A percentile compares a stretch with the other conserved stretches of the same genome.
phyloP scores from a whole-genome alignment of 2,329 filamentous ascomycete species.

The Sarocladium kiliense region DNA sequence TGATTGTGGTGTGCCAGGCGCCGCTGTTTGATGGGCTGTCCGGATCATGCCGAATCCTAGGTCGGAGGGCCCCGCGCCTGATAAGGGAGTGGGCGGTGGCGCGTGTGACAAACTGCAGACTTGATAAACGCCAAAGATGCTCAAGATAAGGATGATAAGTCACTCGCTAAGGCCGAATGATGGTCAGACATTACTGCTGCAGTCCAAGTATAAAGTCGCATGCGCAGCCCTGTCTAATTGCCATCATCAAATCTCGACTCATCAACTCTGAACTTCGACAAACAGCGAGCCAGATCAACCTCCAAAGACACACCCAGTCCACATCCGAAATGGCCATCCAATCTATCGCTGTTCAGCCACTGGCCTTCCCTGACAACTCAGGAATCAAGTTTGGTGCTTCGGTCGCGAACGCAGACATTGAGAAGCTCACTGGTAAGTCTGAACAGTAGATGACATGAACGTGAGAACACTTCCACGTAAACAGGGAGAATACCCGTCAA shows the following conservation, averaged over 20 bases:
- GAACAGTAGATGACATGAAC: not conserved
- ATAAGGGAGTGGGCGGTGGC: not conserved
- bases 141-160: not conserved
- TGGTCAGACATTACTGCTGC: too few species aligned
- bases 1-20: not conserved
- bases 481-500: slow-evolving; percentile 50
- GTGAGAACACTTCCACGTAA: not conserved
- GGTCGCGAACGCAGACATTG: slow-evolving; percentile 53
- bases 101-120: not conserved
- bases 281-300: not conserved
- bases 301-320: not conserved
- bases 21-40: not conserved
- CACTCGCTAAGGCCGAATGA: too few species aligned
- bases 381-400: slow-evolving; percentile 55
- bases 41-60: not conserved
- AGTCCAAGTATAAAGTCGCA: too few species aligned
- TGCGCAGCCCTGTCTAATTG: too few species aligned
- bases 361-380: slow-evolving; percentile 30
- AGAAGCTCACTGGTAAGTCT: slow-evolving; percentile 55
- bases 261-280: not conserved
- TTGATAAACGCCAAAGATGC: too few species aligned
- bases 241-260: not conserved
- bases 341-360: slow-evolving; percentile 28
- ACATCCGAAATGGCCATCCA: not conserved
- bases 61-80: slow-evolving; percentile 1